Percentiles rank a stretch among this genome's conserved stretches.
Conservation (phyloP, 2,329 filamentous ascomycete genomes). For the Corynespora cassiicola region DNA sequence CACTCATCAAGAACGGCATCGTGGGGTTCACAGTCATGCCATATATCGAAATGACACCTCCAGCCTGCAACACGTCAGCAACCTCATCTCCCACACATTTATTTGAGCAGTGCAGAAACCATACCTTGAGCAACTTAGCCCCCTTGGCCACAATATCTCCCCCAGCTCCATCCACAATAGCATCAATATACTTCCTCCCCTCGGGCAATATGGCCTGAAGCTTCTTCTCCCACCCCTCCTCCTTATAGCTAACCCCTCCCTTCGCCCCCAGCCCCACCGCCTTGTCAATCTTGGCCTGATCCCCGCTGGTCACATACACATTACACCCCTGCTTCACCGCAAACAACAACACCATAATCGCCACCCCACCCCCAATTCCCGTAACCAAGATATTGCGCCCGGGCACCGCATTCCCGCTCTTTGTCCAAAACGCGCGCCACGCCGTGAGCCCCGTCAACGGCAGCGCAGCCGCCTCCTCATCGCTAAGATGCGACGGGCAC, state of each 20-base stretch:
- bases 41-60: slow-evolving; percentile 85
- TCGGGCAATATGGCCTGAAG: slow-evolving; percentile 67
- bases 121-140: slow-evolving; percentile 70
- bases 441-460: slow-evolving; percentile 86
- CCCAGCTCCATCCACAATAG: slow-evolving; percentile 89
- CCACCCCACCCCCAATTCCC: slow-evolving; percentile 92
- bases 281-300: slow-evolving; percentile 75
- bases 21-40: slow-evolving; percentile 89
- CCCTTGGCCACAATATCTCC: slow-evolving; percentile 79
- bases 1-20: slow-evolving; percentile 85
- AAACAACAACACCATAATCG: slow-evolving; percentile 81
- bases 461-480: slow-evolving; percentile 80
- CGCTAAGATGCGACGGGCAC: slow-evolving; percentile 73
- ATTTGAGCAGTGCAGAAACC: slow-evolving; percentile 13
- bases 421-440: slow-evolving; percentile 85
- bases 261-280: slow-evolving; percentile 76
- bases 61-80: too few species aligned
- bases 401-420: slow-evolving; percentile 68
- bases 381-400: slow-evolving; percentile 84
- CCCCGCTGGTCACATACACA: slow-evolving; percentile 83
- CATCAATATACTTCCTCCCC: slow-evolving; percentile 75
- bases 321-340: slow-evolving; percentile 74
- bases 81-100: too few species aligned
- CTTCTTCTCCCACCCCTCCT: slow-evolving; percentile 81
- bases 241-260: slow-evolving; percentile 84